Percentiles rank a stretch among this genome's conserved stretches.
Conservation (phyloP, 2,329 filamentous ascomycete genomes). For the Allantophomopsis lycopodina region DNA sequence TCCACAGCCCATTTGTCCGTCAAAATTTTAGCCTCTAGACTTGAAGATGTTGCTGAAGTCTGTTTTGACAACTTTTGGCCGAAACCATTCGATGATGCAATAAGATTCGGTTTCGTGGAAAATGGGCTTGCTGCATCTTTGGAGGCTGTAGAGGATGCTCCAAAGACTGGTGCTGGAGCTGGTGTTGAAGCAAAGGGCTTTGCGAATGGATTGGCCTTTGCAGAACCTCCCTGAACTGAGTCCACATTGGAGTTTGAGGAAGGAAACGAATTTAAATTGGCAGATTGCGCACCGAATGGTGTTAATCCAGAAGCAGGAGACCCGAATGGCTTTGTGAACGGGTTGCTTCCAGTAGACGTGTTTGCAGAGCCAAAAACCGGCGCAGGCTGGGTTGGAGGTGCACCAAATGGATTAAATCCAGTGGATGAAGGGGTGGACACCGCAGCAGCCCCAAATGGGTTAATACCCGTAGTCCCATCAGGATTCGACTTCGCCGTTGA, state of each 20-base stretch:
- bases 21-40: neutral
- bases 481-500: no score
- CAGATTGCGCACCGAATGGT: conserved; percentile 1
- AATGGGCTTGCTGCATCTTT: no score
- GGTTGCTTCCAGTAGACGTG: conserved; percentile 1
- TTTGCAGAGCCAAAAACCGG: neutral
- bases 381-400: neutral
- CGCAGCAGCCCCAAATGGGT: conserved; percentile 4
- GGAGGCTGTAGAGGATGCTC: no score
- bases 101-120: no score
- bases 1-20: conserved; percentile 24
- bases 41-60: neutral
- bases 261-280: no score
- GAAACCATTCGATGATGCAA: neutral
- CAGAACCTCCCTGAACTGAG: no score
- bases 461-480: neutral
- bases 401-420: conserved; percentile 7
- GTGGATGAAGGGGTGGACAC: neutral
- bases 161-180: no score
- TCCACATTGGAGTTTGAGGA: no score
- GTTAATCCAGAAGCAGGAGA: no score
- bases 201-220: conserved; percentile 3
- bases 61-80: neutral
- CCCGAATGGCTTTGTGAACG: neutral
- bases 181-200: neutral